These are phyloP conservation scores for Cyamopsis tetragonoloba DNA, from an alignment of 306 rosid species.

Conservation along the genomic window DNA sequence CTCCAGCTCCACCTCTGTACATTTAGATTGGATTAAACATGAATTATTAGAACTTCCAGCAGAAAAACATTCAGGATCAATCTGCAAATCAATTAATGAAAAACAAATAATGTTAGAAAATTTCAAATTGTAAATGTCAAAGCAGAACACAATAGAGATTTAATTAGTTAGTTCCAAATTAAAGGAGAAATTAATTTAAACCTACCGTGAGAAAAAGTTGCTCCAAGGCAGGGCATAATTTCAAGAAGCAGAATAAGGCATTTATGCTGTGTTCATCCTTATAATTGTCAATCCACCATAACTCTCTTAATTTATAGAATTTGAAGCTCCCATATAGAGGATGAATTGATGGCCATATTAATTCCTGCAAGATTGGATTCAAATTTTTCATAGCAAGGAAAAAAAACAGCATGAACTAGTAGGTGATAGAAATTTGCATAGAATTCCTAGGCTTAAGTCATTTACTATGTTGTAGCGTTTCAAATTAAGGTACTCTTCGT, in stretches of 20 bases:
- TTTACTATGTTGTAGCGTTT: too few relatives aligned
- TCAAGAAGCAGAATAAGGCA: slow-evolving; percentile 48
- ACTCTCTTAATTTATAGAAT: slow-evolving; percentile 61
- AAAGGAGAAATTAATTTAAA: slow-evolving; percentile 14
- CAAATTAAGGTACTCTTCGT: too few relatives aligned
- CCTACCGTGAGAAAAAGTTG: slow-evolving; percentile 48
- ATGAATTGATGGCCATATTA: slow-evolving; percentile 69
- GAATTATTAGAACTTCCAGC: slow-evolving; percentile 10
- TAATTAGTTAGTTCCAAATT: neutral
- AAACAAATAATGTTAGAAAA: neutral
- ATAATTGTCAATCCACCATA: slow-evolving; percentile 65
- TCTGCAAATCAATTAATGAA: slow-evolving; percentile 29
- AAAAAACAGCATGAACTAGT: neutral
- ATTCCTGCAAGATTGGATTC: slow-evolving; percentile 37
- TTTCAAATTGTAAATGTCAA: neutral
- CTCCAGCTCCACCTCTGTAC: slow-evolving; percentile 31
- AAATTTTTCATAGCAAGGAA: neutral
- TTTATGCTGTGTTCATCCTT: slow-evolving; percentile 39
- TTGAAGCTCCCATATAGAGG: slow-evolving; percentile 41
- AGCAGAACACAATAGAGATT: neutral
- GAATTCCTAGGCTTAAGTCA: neutral
- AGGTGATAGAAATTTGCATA: neutral
- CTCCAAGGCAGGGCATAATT: slow-evolving; percentile 61
- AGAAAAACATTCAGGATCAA: slow-evolving; percentile 41
- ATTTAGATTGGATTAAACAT: slow-evolving; percentile 24